Base-by-base conservation (phyloP, 225 moss, liverwort and hornwort genomes). In the Physcomitrium patens region DNA sequence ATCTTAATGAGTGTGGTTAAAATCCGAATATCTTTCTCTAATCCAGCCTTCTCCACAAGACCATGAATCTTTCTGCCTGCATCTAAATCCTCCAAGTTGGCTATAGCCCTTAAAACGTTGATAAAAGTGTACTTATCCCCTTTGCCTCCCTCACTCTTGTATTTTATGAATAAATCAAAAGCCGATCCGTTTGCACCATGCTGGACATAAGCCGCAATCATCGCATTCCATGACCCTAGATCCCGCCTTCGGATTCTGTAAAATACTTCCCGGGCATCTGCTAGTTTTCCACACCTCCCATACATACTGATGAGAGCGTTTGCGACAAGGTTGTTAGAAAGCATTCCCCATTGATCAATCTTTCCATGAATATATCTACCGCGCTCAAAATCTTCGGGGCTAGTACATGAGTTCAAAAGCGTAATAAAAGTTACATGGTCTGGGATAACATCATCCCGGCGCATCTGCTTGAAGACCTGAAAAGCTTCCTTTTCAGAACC, bases 281-380 rank as follows among this genome's bases (percentile, higher is more conserved):
- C 72, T 42, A 87, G 65, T 37, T 77, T 84, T 68, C 87, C 87
- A 82, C 80, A 84, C 37, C 82, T 83, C 20, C 66, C 78, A 46
- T 89, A 89, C 89, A 89, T 89, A 60, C 70, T 76, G 53, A 87
- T 84, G 57, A 89, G 84, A 43, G 86, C 69, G 22, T 84, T 82
- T 1, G 78, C 74, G 45, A 89, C 69, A 24, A 19, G 42, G 41
- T 79, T 79, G 60, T 78, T 77, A 43, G 75, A 77, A 42, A 80
- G 68, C 79, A 84, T 57, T 62, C 76, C 73, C 66, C 66, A 37
- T 53, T 54, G 64, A n/a, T 49, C 24, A 62, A 89, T 67, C 58
- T 70, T 77, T 23, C 65, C 66, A 63, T 87, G 82, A 14, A 89
- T 19, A 47, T 15, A 51, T 41, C 77, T 84, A 44, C 87, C 89